Conservation (phyloP, 2,329 filamentous ascomycete genomes). For the Pseudogymnoascus verrucosus region DNA sequence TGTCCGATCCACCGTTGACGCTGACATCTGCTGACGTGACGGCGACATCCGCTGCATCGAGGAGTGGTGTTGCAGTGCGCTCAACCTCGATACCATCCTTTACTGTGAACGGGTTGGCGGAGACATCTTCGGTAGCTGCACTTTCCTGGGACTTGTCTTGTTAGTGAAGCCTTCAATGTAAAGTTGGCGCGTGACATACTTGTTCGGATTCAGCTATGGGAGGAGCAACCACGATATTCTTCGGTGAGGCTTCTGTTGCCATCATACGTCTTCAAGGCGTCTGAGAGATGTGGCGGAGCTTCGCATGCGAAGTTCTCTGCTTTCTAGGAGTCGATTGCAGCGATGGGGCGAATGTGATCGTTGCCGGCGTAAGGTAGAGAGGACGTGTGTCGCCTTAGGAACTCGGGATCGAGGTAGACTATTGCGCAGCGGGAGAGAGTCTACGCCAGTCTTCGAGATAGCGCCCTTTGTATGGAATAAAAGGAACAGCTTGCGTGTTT, state of each 20-base stretch:
- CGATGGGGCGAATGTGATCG: neutral
- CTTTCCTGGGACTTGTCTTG: neutral
- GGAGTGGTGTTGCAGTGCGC: slow-evolving; percentile 44
- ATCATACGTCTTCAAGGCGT: slow-evolving; percentile 48
- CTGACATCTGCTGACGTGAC: slow-evolving; percentile 58
- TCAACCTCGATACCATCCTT: slow-evolving; percentile 43
- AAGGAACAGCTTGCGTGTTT: neutral
- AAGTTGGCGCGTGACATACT: slow-evolving; percentile 11
- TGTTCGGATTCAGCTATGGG: slow-evolving; percentile 10
- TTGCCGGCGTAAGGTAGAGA: slow-evolving; percentile 4
- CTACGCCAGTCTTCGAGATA: slow-evolving; percentile 7
- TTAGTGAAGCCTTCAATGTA: neutral
- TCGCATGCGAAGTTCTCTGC: slow-evolving; percentile 26
- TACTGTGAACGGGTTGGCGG: slow-evolving; percentile 32
- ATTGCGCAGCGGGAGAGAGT: neutral
- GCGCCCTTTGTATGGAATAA: slow-evolving; percentile 2
- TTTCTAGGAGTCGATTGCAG: neutral
- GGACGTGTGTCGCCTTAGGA: slow-evolving; percentile 5
- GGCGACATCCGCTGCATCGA: slow-evolving; percentile 48
- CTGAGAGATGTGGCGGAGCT: slow-evolving; percentile 24
- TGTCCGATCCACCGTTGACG: slow-evolving; percentile 68
- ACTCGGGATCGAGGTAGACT: slow-evolving; percentile 1
- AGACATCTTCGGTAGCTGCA: slow-evolving; percentile 37
- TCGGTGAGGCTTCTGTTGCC: slow-evolving; percentile 52
- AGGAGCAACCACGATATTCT: slow-evolving; percentile 33